These are phyloP conservation scores for Colletotrichum chlorophyti DNA, from an alignment of 2,329 filamentous ascomycete species.

Conservation along the genomic window DNA sequence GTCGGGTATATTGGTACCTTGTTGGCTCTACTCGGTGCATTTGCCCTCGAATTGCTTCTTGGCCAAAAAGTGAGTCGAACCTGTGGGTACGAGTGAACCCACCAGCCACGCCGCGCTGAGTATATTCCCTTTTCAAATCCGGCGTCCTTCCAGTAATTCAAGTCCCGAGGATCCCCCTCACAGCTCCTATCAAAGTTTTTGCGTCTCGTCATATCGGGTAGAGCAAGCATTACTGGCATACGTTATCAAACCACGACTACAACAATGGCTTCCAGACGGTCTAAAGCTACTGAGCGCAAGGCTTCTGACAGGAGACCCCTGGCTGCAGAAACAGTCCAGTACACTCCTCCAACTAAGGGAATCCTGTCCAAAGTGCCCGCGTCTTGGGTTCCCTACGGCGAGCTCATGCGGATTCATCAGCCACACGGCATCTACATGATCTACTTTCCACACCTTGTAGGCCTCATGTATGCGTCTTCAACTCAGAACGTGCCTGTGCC, in stretches of 20 bases:
- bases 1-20: background rate
- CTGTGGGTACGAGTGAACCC: too few relatives aligned
- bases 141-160: too few relatives aligned
- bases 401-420: conserved; percentile 59
- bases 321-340: conserved; percentile 30
- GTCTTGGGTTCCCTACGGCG: conserved; percentile 60
- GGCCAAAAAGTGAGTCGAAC: background rate
- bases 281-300: background rate
- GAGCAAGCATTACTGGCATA: too few relatives aligned
- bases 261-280: background rate
- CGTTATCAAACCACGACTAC: background rate
- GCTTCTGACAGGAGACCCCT: background rate
- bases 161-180: background rate
- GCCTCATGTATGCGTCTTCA: conserved; percentile 53
- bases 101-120: too few relatives aligned
- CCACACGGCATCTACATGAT: conserved; percentile 58
- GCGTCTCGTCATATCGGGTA: too few relatives aligned
- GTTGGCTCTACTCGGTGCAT: background rate
- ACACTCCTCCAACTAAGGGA: conserved; percentile 51
- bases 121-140: too few relatives aligned
- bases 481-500: conserved; percentile 39
- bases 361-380: conserved; percentile 50
- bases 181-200: too few relatives aligned
- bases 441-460: conserved; percentile 54
- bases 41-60: background rate